phyloP scores from a whole-genome alignment of 2,329 filamentous ascomycete genomes.

The Colletotrichum liriopes region DNA sequence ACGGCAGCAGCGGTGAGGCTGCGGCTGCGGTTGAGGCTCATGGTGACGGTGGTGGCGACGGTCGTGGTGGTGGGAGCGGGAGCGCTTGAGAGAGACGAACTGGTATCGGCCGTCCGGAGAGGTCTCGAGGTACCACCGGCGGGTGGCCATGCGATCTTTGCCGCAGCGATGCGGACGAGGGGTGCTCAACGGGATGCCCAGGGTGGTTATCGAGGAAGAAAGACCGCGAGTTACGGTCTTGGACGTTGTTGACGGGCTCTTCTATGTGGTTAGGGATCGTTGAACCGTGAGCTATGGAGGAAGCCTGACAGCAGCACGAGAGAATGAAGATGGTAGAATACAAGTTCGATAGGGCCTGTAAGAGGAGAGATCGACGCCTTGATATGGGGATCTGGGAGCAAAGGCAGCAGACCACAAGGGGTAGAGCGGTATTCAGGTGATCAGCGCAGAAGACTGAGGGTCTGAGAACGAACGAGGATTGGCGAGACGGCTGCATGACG shows the following conservation, averaged over 20 bases:
- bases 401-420: constrained; percentile 29
- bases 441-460: constrained; percentile 43
- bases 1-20: constrained; percentile 45
- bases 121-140: constrained; percentile 56
- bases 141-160: constrained; percentile 51
- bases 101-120: constrained; percentile 53
- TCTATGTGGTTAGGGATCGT: not conserved
- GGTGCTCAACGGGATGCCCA: constrained; percentile 41
- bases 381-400: constrained; percentile 33
- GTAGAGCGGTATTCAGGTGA: constrained; percentile 42
- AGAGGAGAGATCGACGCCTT: constrained; percentile 20
- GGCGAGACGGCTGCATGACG: constrained; percentile 30
- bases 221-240: not conserved
- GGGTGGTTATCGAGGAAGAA: constrained; percentile 28
- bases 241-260: not conserved
- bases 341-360: not conserved
- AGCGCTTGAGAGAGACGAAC: constrained; percentile 58
- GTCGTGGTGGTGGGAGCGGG: constrained; percentile 54
- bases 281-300: not conserved
- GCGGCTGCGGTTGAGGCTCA: constrained; percentile 46
- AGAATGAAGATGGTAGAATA: not conserved
- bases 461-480: constrained; percentile 31
- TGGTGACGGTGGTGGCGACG: constrained; percentile 50
- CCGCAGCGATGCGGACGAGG: constrained; percentile 11
- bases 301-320: not conserved